A percentile compares a stretch with the other conserved stretches of the same genome.
Evolutionary conservation across 1,284 basidiomycete species (phyloP).

Genomic region (Ceratobasidium sp.): DNA sequence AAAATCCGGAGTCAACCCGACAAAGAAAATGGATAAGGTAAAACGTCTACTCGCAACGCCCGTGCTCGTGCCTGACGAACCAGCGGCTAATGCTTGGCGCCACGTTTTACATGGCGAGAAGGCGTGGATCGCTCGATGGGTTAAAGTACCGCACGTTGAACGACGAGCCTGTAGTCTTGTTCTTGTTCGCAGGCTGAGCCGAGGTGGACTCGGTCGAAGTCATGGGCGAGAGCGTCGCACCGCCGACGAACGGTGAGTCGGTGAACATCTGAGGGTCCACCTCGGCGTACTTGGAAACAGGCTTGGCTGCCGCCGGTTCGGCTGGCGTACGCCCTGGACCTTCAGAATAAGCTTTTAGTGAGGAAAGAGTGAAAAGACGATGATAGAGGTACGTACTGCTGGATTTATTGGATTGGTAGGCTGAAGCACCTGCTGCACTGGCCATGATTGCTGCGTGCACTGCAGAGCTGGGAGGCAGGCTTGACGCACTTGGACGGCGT

Average conservation of each 20-base stretch:
- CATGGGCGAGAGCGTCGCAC: constrained; percentile 26
- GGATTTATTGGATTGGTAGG: neutral
- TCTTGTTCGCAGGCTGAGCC: constrained; percentile 1
- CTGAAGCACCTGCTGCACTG: neutral
- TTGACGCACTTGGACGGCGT: constrained; percentile 34
- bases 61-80: constrained; percentile 14
- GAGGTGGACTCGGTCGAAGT: constrained; percentile 24
- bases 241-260: constrained; percentile 38
- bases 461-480: constrained; percentile 27
- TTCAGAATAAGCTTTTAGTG: neutral
- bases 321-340: constrained; percentile 4
- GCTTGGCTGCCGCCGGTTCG: constrained; percentile 16
- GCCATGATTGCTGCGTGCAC: constrained; percentile 38
- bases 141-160: constrained; percentile 38
- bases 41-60: constrained; percentile 31
- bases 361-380: neutral
- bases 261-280: constrained; percentile 36
- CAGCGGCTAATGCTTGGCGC: neutral
- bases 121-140: constrained; percentile 37
- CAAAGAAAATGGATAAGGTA: neutral
- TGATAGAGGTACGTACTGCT: constrained; percentile 11
- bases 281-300: constrained; percentile 30
- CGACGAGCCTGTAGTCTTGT: neutral
- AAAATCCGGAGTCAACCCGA: constrained; percentile 22
- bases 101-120: constrained; percentile 30